phyloP scores from a whole-genome alignment of 2,329 filamentous ascomycete species.

The Parascedosporium putredinis region DNA sequence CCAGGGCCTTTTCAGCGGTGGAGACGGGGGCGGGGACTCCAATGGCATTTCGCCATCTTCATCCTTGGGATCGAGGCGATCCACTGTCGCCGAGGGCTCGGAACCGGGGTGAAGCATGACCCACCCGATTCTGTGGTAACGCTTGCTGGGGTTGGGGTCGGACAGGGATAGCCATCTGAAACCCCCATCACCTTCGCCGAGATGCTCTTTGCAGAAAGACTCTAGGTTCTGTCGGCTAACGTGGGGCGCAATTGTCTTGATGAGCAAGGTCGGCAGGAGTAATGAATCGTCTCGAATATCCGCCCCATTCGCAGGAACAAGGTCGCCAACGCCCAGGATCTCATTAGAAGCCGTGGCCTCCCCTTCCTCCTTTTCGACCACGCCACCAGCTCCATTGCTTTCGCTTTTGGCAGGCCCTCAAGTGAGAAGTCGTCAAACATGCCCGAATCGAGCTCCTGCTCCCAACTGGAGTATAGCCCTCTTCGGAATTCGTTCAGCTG shows the following conservation, averaged over 20 bases:
- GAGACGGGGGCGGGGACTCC: conserved; percentile 41
- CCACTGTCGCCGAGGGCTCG: conserved; percentile 53
- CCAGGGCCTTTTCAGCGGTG: conserved; percentile 76
- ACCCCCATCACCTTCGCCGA: conserved; percentile 81
- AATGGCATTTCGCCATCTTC: conserved; percentile 48
- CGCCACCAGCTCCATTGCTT: conserved; percentile 72
- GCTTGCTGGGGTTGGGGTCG: conserved; percentile 92
- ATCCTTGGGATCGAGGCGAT: conserved; percentile 64
- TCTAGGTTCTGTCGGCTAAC: conserved; percentile 91
- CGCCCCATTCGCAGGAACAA: conserved; percentile 72
- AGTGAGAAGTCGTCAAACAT: conserved; percentile 90
- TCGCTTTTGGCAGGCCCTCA: conserved; percentile 88
- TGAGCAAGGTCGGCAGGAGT: conserved; percentile 82
- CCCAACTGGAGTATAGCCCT: conserved; percentile 75
- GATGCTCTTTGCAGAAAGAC: conserved; percentile 85
- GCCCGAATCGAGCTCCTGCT: conserved; percentile 73
- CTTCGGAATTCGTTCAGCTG: conserved; percentile 74
- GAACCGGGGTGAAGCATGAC: conserved; percentile 82
- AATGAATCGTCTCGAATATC: conserved; percentile 85
- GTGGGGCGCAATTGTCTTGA: conserved; percentile 96
- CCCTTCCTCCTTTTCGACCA: conserved; percentile 90
- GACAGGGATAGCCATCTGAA: conserved; percentile 95
- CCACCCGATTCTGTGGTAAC: conserved; percentile 97
- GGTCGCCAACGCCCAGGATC: conserved; percentile 82
- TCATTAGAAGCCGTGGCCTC: conserved; percentile 87